Percentiles rank a stretch among this genome's conserved stretches.
Conservation (phyloP, 345 rosid species). For the Hibiscus trionum region DNA sequence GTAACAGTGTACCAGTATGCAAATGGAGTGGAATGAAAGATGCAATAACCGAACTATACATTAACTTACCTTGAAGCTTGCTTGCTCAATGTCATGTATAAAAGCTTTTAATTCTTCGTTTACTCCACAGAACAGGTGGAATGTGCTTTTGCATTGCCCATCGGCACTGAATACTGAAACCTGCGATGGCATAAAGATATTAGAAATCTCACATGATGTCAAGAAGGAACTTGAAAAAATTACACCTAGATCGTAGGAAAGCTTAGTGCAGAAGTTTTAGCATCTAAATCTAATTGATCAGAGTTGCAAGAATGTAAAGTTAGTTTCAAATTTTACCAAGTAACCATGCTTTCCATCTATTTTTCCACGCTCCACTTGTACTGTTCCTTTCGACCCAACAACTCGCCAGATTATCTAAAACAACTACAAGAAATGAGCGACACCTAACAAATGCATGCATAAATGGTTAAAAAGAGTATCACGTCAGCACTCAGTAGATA, state of each 20-base stretch:
- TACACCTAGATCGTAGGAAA: conserved; percentile 1
- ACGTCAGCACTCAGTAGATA: conserved; percentile 25
- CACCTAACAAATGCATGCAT: neutral
- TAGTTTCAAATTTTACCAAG: conserved; percentile 34
- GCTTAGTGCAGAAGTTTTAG: neutral
- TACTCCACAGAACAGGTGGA: conserved; percentile 85
- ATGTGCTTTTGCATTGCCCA: conserved; percentile 49
- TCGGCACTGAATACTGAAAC: conserved; percentile 44
- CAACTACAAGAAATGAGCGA: conserved; percentile 15
- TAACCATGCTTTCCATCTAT: conserved; percentile 82
- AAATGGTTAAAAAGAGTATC: neutral
- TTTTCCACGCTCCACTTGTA: conserved; percentile 81
- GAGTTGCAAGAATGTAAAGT: conserved; percentile 2
- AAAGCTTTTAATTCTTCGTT: conserved; percentile 78
- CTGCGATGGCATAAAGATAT: conserved; percentile 29
- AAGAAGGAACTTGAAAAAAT: neutral
- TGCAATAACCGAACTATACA: neutral
- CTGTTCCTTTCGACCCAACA: conserved; percentile 79
- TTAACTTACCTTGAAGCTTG: conserved; percentile 45
- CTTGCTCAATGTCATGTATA: conserved; percentile 51
- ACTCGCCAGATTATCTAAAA: conserved; percentile 79
- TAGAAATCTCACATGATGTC: neutral
- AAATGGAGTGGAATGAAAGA: neutral
- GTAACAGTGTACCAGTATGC: neutral
- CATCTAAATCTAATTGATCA: neutral